Evolutionary conservation across 225 moss, liverwort and hornwort genomes (phyloP), one percentile per base, ranked within the genome.

Genomic region (Polytrichum formosum): DNA sequence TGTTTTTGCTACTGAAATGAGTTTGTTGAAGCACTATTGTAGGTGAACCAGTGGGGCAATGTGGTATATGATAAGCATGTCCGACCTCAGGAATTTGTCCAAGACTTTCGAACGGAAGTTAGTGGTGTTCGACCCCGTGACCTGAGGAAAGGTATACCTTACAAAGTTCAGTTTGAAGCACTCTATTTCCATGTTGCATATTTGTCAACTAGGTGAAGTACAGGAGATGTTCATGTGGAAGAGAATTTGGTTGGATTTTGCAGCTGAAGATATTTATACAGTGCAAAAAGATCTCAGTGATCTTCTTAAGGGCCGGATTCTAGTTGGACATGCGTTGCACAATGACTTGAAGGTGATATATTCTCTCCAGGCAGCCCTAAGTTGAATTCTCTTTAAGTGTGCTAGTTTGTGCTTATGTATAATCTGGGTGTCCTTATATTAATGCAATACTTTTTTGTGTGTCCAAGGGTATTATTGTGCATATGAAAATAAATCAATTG

Each of bases 11-110:
- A 46, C 46, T 46, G 46, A 46, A 16, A 46, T 46, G 46, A 46
- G 13, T 46, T 46, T 46, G 46, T 46, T 46, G 46, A 46, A 46
- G 69, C 56, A 77, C 77, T 66, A 67, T 17, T 79, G 53, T 70
- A 95, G 92, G 95, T 96, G 26, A 93, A 96, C 65, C 66, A 75
- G 61, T 90, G 77, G 79, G 91, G 91, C 56, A 96, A 96, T 73
- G 66, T 93, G 70, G 91, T 96, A 4, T 96, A 96, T 56, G 90
- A 96, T 66, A 96, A 90, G 84, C 81, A 91, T 81, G 96, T 93
- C 55, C 88, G 88, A 68, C 96, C 96, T 64, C 83, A 71, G 55
- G 93, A 93, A 68, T 82, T 77, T 62, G 88, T 96, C 74, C 85
- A 82, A 55, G 93, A 96, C 78, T 96, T 93, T 60, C 91, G 96